Evolutionary conservation across 75 land plant genomes (phyloP).

Genomic region (Selaginella tamariscina): DNA sequence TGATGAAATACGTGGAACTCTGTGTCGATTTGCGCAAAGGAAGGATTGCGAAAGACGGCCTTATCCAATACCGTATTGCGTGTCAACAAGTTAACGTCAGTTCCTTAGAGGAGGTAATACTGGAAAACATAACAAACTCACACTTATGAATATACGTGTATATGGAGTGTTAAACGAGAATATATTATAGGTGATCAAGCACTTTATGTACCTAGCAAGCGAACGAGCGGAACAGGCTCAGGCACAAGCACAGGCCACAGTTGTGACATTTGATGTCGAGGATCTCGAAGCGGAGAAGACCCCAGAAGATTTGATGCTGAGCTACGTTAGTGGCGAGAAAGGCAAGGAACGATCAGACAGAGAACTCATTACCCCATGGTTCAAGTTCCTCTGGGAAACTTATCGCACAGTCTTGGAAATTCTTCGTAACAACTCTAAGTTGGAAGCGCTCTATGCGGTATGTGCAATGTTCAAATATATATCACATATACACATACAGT

Average conservation of each 20-base stretch:
- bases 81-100: slow-evolving; percentile 89
- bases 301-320: slow-evolving; percentile 87
- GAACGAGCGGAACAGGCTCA: slow-evolving; percentile 80
- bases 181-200: too few species aligned
- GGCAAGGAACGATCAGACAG: slow-evolving; percentile 81
- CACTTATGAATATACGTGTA: too few species aligned
- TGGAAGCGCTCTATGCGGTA: slow-evolving; percentile 84
- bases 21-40: slow-evolving; percentile 90
- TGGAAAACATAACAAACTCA: too few species aligned
- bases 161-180: too few species aligned
- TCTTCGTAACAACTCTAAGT: slow-evolving; percentile 73
- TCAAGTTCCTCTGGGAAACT: slow-evolving; percentile 91
- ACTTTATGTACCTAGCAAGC: slow-evolving; percentile 72
- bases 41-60: slow-evolving; percentile 85
- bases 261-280: slow-evolving; percentile 81
- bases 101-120: slow-evolving; percentile 85
- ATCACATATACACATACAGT: too few species aligned
- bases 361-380: slow-evolving; percentile 95
- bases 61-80: slow-evolving; percentile 80
- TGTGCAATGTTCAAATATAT: not conserved
- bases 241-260: slow-evolving; percentile 63
- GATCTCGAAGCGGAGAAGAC: slow-evolving; percentile 80
- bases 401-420: slow-evolving; percentile 82
- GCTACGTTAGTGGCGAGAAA: slow-evolving; percentile 88
- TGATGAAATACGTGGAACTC: slow-evolving; percentile 90